Evolutionary conservation across 306 rosid species (phyloP), one percentile per base, ranked within the genome.

Genomic region (Purshia tridentata): DNA sequence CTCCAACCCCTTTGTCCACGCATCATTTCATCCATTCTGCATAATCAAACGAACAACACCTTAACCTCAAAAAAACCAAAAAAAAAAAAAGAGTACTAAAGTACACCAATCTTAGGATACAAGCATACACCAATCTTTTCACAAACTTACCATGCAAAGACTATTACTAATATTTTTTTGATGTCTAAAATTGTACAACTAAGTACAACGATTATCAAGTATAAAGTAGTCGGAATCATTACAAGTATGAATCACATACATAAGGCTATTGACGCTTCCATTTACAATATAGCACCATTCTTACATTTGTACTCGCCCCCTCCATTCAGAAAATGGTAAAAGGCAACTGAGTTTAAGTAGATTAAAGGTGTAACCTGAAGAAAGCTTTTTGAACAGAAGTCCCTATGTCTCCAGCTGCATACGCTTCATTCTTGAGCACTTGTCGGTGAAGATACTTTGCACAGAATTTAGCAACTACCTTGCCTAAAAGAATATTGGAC

Each of bases 21-120:
- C 99, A 94, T 94, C 99, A 94, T 91, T 84, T 94, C 97, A 75
- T 94, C 99, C 99, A 94, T 94, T 86, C 99, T 94, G 80, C 80
- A 81, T 23, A 71, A 65, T 58, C 58, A 67, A 65, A 76, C 66
- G 37, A 49, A 57, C n/a, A 82, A 16, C 58, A 65, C 47, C 55
- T 45, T 61, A 39, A 53, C 70, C 44, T 48, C 52, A 54, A 62
- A 45, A 48, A 44, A 46, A 61, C 13, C 37, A 47, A 18, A 9
- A 47, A 52, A 22, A 37, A 61, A 45, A 35, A 3, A n/a, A n/a
- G n/a, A n/a, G n/a, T n/a, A n/a, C n/a, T n/a, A n/a, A n/a, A n/a
- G n/a, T n/a, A n/a, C n/a, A n/a, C n/a, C n/a, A n/a, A n/a, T n/a
- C 35, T 29, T 3, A 29, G 35, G 35, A 29, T 29, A 2, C 35